Percentiles rank a stretch among this genome's conserved stretches.
These are phyloP conservation scores for Volvariella surrecta DNA, from an alignment of 1,284 basidiomycete species.

Conservation along the genomic window DNA sequence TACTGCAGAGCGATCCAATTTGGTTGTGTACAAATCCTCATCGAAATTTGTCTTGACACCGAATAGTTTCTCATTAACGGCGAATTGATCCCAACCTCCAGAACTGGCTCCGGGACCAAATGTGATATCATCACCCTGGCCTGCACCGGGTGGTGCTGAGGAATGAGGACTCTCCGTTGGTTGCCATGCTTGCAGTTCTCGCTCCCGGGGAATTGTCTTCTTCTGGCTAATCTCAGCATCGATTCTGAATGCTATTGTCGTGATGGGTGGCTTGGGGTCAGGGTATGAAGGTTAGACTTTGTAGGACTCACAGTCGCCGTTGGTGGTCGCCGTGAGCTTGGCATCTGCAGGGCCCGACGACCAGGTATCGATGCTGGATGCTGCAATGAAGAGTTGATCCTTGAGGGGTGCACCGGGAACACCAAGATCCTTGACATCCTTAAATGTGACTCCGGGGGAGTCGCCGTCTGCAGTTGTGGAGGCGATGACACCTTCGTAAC, in stretches of 20 bases:
- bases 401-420: constrained; percentile 56
- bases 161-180: constrained; percentile 23
- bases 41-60: constrained; percentile 90
- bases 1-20: constrained; percentile 76
- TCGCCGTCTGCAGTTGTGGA: constrained; percentile 60
- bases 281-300: neutral
- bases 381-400: constrained; percentile 58
- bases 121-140: constrained; percentile 52
- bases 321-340: constrained; percentile 34
- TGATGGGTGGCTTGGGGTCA: neutral
- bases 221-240: constrained; percentile 79
- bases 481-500: constrained; percentile 61
- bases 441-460: constrained; percentile 60
- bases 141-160: constrained; percentile 12
- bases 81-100: constrained; percentile 91
- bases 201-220: constrained; percentile 48
- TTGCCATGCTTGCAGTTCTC: constrained; percentile 83
- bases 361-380: constrained; percentile 64
- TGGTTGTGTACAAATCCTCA: constrained; percentile 94
- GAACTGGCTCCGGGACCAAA: constrained; percentile 48
- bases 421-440: constrained; percentile 63
- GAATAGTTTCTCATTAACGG: constrained; percentile 88
- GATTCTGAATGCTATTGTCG: constrained; percentile 69
- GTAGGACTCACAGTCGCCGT: constrained; percentile 51
- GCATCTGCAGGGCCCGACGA: constrained; percentile 67